These are phyloP conservation scores for Daedaleopsis sinensis DNA, from an alignment of 768 basidiomycete species.

Conservation along the genomic window DNA sequence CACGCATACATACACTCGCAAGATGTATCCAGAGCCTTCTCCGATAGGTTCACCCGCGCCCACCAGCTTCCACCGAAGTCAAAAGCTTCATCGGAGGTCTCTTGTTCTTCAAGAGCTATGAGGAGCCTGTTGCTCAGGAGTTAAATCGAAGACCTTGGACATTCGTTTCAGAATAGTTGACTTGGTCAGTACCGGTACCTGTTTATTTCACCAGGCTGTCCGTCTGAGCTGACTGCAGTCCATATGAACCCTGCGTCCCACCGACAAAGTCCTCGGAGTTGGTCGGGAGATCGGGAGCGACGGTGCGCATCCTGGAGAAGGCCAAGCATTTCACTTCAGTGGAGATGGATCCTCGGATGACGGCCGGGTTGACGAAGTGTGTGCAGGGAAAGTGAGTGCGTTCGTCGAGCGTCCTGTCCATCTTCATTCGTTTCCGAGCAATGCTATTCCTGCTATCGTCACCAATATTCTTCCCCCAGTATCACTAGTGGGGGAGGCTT, in stretches of 20 bases:
- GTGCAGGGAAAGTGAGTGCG: conserved; percentile 94
- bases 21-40: conserved; percentile 79
- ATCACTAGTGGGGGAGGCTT: too few relatives aligned
- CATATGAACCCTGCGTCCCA: conserved; percentile 62
- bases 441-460: too few relatives aligned
- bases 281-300: conserved; percentile 97
- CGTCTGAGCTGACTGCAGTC: background rate
- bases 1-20: too few relatives aligned
- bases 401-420: background rate
- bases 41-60: conserved; percentile 68
- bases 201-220: too few relatives aligned
- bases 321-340: conserved; percentile 92
- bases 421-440: background rate
- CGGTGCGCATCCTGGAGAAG: conserved; percentile 90
- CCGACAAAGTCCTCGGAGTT: conserved; percentile 94
- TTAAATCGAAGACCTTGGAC: background rate
- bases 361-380: conserved; percentile 94
- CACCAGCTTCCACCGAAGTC: conserved; percentile 65
- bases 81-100: conserved; percentile 48
- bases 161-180: conserved; percentile 56
- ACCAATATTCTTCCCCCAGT: too few relatives aligned
- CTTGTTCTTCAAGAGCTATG: conserved; percentile 39
- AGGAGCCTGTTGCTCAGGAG: conserved; percentile 43
- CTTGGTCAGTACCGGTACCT: conserved; percentile 42
- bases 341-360: conserved; percentile 99